These are phyloP conservation scores for Annona cherimola DNA, from an alignment of 164 flowering plant genomes.

Conservation along the genomic window DNA sequence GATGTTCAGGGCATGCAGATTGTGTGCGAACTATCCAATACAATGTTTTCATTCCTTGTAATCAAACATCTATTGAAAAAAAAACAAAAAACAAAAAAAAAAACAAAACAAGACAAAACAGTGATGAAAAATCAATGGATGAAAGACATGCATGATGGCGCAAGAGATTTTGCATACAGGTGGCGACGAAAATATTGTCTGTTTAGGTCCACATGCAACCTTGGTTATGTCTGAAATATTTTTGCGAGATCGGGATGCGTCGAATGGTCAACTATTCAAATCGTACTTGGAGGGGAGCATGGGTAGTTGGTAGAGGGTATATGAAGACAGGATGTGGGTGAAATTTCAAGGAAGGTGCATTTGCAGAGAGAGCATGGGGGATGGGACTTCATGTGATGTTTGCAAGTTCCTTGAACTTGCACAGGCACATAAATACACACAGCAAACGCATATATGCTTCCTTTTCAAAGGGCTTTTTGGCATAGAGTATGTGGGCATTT, in stretches of 20 bases:
- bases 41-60: too few species aligned
- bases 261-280: too few species aligned
- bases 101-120: not conserved
- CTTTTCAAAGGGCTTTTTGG: not conserved
- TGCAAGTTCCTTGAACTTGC: slow-evolving; percentile 1
- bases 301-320: not conserved
- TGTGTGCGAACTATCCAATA: too few species aligned
- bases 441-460: not conserved
- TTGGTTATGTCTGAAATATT: not conserved
- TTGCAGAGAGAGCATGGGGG: not conserved
- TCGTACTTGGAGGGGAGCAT: not conserved
- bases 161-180: not conserved
- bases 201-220: not conserved
- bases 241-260: not conserved
- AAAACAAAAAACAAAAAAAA: not conserved
- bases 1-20: too few species aligned
- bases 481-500: not conserved
- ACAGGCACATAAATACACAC: not conserved
- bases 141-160: not conserved
- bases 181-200: not conserved
- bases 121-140: not conserved
- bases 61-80: not conserved
- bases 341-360: not conserved
- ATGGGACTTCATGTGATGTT: not conserved
- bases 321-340: not conserved